These are phyloP conservation scores for Dioscorea cayenensis DNA, from an alignment of 116 monocot genomes.

Conservation along the genomic window DNA sequence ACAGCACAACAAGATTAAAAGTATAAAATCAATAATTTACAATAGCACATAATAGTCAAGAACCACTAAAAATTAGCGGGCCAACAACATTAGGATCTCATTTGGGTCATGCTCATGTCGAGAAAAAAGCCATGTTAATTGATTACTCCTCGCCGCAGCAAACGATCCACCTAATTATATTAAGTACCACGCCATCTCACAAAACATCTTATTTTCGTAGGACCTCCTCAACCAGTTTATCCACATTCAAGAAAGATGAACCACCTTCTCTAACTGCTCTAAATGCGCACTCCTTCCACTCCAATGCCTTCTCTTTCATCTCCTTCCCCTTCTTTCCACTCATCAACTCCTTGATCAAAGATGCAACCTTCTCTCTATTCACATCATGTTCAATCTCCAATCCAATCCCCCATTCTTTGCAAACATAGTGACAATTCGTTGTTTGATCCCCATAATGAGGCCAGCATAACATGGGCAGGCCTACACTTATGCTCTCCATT, in stretches of 20 bases:
- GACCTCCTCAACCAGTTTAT: not conserved
- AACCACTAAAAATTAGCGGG: too few species aligned
- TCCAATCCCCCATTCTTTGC: constrained; percentile 1
- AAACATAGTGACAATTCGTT: constrained; percentile 2
- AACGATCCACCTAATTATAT: too few species aligned
- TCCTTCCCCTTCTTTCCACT: constrained; percentile 2
- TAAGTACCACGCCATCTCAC: too few species aligned
- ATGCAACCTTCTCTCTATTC: not conserved
- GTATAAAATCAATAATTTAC: too few species aligned
- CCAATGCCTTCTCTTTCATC: constrained; percentile 4
- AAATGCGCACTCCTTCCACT: constrained; percentile 11
- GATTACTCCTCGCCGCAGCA: too few species aligned
- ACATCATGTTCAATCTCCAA: constrained; percentile 1
- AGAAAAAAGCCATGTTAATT: too few species aligned
- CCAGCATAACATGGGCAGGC: constrained; percentile 7
- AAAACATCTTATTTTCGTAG: not conserved
- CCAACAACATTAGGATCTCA: too few species aligned
- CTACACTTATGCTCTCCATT: constrained; percentile 1
- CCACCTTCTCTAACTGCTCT: not conserved
- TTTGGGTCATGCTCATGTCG: too few species aligned
- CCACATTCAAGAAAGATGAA: not conserved
- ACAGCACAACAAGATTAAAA: too few species aligned
- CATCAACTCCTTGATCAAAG: not conserved
- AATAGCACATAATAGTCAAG: too few species aligned
- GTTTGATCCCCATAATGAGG: constrained; percentile 1